Conservation (phyloP, 495 filamentous ascomycete species). For the Tirmania nivea region DNA sequence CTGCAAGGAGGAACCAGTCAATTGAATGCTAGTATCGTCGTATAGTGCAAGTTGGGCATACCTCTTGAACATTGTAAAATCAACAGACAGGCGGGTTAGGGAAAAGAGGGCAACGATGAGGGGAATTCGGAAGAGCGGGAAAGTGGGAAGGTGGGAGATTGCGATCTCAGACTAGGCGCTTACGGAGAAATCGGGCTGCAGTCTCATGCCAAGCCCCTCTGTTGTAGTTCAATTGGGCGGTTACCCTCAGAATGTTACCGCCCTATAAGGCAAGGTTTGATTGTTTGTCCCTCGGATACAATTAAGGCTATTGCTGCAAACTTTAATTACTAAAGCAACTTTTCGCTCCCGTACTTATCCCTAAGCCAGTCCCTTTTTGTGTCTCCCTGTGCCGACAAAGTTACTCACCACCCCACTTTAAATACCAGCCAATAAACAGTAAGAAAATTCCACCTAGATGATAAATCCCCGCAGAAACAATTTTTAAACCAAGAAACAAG, state of each 20-base stretch:
- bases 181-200: not conserved
- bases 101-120: constrained; percentile 15
- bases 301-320: too few species aligned
- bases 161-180: not conserved
- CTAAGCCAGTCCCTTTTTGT: too few species aligned
- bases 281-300: too few species aligned
- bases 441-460: not conserved
- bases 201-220: too few species aligned
- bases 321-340: too few species aligned
- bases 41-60: constrained; percentile 16
- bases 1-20: constrained; percentile 21
- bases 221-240: too few species aligned
- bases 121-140: constrained; percentile 5
- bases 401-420: not conserved
- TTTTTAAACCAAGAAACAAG: constrained; percentile 22
- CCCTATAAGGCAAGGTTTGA: too few species aligned
- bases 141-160: not conserved
- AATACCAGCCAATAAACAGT: not conserved
- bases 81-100: constrained; percentile 8
- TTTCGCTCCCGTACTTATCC: too few species aligned
- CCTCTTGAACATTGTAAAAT: constrained; percentile 39
- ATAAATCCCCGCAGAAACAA: constrained; percentile 22
- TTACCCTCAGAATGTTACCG: too few species aligned
- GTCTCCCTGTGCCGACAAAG: too few species aligned
- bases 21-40: constrained; percentile 4